A percentile compares a stretch with the other conserved stretches of the same genome.
Conservation (phyloP, 352 stramenopile species). For the Thraustochytrium striatum region DNA sequence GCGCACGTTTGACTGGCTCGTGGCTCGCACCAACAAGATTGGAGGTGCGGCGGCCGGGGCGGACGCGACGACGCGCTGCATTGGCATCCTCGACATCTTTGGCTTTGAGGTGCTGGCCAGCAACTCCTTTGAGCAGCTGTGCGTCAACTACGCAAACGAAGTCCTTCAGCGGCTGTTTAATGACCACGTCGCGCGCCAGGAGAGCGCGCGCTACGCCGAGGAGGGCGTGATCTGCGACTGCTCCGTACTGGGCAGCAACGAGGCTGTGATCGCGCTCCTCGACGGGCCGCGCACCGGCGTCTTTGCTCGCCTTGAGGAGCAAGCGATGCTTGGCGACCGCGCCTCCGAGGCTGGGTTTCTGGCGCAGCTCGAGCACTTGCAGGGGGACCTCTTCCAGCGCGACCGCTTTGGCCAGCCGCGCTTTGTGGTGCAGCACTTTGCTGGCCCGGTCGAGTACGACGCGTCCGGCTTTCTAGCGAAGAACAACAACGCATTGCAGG, state of each 20-base stretch:
- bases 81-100: conserved; percentile 82
- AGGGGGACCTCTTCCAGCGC: neutral
- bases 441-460: conserved; percentile 85
- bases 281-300: neutral
- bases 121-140: conserved; percentile 85
- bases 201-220: conserved; percentile 84
- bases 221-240: conserved; percentile 86
- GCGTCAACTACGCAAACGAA: conserved; percentile 87
- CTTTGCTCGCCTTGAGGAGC: conserved; percentile 88
- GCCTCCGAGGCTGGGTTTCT: conserved; percentile 54
- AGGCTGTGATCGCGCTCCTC: neutral
- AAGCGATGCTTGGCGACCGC: conserved; percentile 84
- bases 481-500: conserved; percentile 89
- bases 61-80: conserved; percentile 56
- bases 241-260: conserved; percentile 84
- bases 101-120: conserved; percentile 81
- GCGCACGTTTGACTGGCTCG: conserved; percentile 76
- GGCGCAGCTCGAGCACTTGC: conserved; percentile 26
- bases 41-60: neutral
- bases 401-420: neutral
- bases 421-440: conserved; percentile 92
- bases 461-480: conserved; percentile 90
- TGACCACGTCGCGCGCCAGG: conserved; percentile 67
- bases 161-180: conserved; percentile 82
- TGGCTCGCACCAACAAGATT: conserved; percentile 70